Conservation (phyloP, 768 basidiomycete species). For the Daedaleopsis sinensis region DNA sequence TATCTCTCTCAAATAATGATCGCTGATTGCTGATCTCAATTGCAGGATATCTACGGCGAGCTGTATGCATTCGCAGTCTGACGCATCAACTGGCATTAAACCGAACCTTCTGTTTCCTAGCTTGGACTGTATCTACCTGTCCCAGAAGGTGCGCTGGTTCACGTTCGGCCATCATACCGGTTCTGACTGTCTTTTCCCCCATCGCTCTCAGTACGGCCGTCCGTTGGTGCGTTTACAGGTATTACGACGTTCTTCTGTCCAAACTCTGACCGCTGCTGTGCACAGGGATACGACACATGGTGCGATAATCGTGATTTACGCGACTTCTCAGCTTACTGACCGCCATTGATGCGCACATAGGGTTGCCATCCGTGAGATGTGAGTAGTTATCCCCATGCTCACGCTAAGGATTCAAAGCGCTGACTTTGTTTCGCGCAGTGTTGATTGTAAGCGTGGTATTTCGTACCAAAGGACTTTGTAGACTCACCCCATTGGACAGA, state of each 20-base stretch:
- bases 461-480: background rate
- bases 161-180: background rate
- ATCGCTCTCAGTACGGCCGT: constrained; percentile 60
- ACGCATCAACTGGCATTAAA: background rate
- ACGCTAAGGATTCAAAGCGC: background rate
- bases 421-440: constrained; percentile 42
- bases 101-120: constrained; percentile 35
- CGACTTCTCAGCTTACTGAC: background rate
- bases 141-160: constrained; percentile 73
- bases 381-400: background rate
- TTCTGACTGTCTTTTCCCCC: too few species aligned
- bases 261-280: too few species aligned
- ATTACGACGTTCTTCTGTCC: too few species aligned
- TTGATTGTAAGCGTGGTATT: constrained; percentile 65
- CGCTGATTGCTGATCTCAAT: too few species aligned
- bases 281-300: constrained; percentile 63
- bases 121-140: constrained; percentile 96
- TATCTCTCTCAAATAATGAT: too few species aligned
- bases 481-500: constrained; percentile 39
- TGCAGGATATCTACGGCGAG: constrained; percentile 95
- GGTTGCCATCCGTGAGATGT: constrained; percentile 33
- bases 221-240: constrained; percentile 56
- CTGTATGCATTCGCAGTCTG: constrained; percentile 51
- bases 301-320: constrained; percentile 24
- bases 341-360: constrained; percentile 14